Conservation (phyloP, 208 protist genomes). For the Acanthamoeba divionensis region DNA sequence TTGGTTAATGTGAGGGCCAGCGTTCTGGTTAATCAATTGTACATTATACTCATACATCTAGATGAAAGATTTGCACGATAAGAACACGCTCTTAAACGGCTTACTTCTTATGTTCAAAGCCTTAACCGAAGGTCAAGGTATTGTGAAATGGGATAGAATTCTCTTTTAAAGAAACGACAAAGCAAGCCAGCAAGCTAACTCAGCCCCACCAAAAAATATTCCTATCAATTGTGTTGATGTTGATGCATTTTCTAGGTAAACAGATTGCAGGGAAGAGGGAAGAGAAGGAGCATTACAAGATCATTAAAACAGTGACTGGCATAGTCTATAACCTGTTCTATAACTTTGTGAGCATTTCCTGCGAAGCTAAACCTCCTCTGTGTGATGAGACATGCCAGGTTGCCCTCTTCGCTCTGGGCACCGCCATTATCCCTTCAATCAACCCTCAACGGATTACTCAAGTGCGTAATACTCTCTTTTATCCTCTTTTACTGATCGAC, state of each 20-base stretch:
- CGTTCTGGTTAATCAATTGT: no score
- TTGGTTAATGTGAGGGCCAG: no score
- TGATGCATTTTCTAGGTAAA: background rate
- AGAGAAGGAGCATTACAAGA: slow-evolving; percentile 13
- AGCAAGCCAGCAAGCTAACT: no score
- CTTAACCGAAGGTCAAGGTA: no score
- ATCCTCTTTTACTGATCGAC: no score
- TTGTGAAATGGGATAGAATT: no score
- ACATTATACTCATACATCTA: background rate
- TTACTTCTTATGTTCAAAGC: background rate
- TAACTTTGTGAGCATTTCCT: background rate
- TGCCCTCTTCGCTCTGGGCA: background rate
- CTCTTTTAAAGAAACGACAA: no score
- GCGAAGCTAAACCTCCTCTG: background rate
- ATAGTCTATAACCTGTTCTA: slow-evolving; percentile 35
- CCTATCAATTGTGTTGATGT: no score
- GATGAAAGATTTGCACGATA: background rate
- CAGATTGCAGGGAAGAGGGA: background rate
- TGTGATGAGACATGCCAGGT: background rate
- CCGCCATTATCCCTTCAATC: background rate
- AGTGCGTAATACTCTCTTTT: no score
- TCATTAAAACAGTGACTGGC: background rate
- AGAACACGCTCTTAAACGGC: background rate
- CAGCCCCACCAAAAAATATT: no score
- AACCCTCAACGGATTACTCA: background rate